Conservation (phyloP, 176 grass and related monocot species). For the Lolium perenne region DNA sequence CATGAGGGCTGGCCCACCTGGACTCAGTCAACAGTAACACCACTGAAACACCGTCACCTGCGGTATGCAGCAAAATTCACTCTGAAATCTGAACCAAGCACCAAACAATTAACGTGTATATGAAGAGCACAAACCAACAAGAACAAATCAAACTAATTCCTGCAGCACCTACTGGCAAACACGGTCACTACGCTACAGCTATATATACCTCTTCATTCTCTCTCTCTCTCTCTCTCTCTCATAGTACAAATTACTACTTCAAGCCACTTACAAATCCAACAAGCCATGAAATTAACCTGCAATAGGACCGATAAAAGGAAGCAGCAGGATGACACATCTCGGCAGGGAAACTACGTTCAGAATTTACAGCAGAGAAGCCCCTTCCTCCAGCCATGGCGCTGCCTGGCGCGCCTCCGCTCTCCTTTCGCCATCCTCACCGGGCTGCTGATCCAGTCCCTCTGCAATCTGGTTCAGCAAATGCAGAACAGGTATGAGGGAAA, state of each 20-base stretch:
- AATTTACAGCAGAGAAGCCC: conserved; percentile 82
- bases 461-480: conserved; percentile 57
- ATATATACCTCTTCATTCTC: conserved; percentile 29
- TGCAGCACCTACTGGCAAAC: background rate
- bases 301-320: conserved; percentile 37
- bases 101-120: background rate
- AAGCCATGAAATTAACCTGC: conserved; percentile 41
- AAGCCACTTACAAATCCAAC: conserved; percentile 24
- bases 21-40: background rate
- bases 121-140: background rate
- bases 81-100: conserved; percentile 5
- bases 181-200: conserved; percentile 34
- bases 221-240: background rate
- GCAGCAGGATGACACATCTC: conserved; percentile 29
- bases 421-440: conserved; percentile 91
- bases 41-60: background rate
- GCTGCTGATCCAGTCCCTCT: conserved; percentile 81
- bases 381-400: conserved; percentile 53
- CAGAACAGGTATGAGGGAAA: background rate
- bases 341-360: conserved; percentile 24
- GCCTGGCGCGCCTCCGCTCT: conserved; percentile 50
- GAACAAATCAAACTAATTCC: background rate
- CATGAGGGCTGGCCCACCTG: conserved; percentile 8
- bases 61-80: background rate
- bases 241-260: conserved; percentile 10